These are phyloP conservation scores for Cladosporium sp. DNA, from an alignment of 2,329 filamentous ascomycete species.

Conservation along the genomic window DNA sequence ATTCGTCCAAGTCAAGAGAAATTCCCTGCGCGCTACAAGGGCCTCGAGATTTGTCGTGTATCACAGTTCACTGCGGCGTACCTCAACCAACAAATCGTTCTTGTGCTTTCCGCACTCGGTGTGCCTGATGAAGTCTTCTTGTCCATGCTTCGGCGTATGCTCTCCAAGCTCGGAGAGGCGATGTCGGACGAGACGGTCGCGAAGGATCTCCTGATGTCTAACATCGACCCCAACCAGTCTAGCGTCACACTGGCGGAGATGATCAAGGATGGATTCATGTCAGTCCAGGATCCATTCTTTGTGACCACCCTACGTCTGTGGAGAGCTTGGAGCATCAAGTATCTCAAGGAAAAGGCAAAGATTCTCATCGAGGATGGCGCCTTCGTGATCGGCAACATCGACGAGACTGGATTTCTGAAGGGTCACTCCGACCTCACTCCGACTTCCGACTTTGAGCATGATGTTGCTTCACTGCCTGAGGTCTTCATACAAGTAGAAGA, in stretches of 20 bases:
- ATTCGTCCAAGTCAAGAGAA: slow-evolving; percentile 86
- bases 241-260: slow-evolving; percentile 74
- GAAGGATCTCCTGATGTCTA: slow-evolving; percentile 66
- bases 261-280: slow-evolving; percentile 78
- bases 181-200: slow-evolving; percentile 67
- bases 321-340: slow-evolving; percentile 85
- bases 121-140: slow-evolving; percentile 68
- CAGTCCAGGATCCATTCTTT: slow-evolving; percentile 73
- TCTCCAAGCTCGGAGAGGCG: slow-evolving; percentile 67
- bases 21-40: slow-evolving; percentile 69
- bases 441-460: slow-evolving; percentile 47
- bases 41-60: slow-evolving; percentile 80
- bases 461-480: slow-evolving; percentile 64
- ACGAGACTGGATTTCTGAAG: slow-evolving; percentile 74
- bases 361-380: slow-evolving; percentile 80
- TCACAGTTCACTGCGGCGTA: slow-evolving; percentile 75
- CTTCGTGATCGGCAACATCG: slow-evolving; percentile 83
- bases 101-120: slow-evolving; percentile 76
- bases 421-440: slow-evolving; percentile 61
- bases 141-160: slow-evolving; percentile 65
- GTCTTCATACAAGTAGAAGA: slow-evolving; percentile 84
- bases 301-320: slow-evolving; percentile 78
- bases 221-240: slow-evolving; percentile 81
- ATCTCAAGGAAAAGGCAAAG: slow-evolving; percentile 87
- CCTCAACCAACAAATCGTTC: slow-evolving; percentile 86